Evolutionary conservation across 768 basidiomycete genomes (phyloP), one percentile per base, ranked within the genome.

Genomic region (Lactarius sanguifluus): DNA sequence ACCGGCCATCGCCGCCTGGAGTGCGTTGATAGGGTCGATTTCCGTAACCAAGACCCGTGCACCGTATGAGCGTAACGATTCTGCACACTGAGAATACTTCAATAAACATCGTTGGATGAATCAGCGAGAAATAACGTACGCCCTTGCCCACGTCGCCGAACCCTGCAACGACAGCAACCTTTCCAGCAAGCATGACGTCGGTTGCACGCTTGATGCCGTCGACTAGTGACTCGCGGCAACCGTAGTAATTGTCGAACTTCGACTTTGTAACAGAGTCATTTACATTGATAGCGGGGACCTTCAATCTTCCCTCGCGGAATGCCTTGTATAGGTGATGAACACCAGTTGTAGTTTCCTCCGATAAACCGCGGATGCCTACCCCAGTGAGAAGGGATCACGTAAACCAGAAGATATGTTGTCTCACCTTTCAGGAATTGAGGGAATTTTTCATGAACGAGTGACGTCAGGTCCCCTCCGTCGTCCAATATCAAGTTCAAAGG

Each of bases 131-230:
- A 7, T 64, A 28, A 88, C 94, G 73, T 81, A 97, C 95, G 64
- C 97, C 97, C 80, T 99, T 99, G 72, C 97, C 97, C 71, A 99
- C 97, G 75, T 99, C 97, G 80, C 97, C 97, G 78, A 89, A 99
- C 64, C 97, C 97, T 71, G 97, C 97, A 72, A 99, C 97, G 71
- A 98, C 93, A 61, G 95, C 96, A 71, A 99, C 96, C 82, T 99
- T 99, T 61, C 96, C 97, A 71, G 97, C 97, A 77, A 99, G 88
- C 97, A 99, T 99, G 77, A 99, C 94, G 78, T 99, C 97, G 70
- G 97, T 99, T 66, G 97, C 97, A 75, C 97, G 95, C 87, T 99
- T 99, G 83, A 99, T 98, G 73, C 97, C 97, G 77, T 99, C 97
- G 68, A 99, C 97, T 69, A 99, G 92, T 38, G 97, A 99, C 80